Evolutionary conservation across 225 moss, liverwort and hornwort genomes (phyloP).

Genomic region (Straminergon stramineum): DNA sequence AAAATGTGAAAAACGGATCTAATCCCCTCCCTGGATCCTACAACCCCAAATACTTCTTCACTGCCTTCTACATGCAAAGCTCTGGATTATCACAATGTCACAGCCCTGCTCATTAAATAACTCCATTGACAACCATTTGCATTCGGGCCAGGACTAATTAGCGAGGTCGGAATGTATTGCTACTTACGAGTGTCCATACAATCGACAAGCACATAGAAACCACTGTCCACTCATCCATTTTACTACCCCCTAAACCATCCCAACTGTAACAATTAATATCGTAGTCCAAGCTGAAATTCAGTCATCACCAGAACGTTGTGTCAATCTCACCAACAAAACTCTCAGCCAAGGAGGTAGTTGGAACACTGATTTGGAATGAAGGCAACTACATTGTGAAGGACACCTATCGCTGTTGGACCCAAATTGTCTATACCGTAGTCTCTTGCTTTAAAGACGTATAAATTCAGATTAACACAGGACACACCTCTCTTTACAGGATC

Average conservation of each 20-base stretch:
- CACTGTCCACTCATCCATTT: not conserved
- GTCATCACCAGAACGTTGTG: not conserved
- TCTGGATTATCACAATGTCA: not conserved
- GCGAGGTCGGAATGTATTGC: not conserved
- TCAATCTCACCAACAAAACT: not conserved
- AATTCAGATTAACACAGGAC: not conserved
- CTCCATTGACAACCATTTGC: not conserved
- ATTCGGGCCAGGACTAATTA: not conserved
- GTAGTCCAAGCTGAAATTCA: not conserved
- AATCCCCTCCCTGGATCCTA: not conserved
- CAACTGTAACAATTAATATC: not conserved
- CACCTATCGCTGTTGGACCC: not conserved
- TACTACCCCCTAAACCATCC: not conserved
- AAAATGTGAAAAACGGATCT: not conserved
- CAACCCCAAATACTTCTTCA: not conserved
- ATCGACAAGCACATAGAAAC: not conserved
- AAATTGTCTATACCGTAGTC: not conserved
- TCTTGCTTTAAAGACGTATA: not conserved
- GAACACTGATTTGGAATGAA: not conserved
- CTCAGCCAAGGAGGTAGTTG: not conserved
- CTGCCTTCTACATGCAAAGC: not conserved
- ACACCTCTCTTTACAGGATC: not conserved
- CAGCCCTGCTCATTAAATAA: not conserved
- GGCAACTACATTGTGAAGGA: not conserved
- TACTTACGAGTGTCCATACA: not conserved